phyloP scores from a whole-genome alignment of 768 basidiomycete genomes.

The Arthromyces matolae region DNA sequence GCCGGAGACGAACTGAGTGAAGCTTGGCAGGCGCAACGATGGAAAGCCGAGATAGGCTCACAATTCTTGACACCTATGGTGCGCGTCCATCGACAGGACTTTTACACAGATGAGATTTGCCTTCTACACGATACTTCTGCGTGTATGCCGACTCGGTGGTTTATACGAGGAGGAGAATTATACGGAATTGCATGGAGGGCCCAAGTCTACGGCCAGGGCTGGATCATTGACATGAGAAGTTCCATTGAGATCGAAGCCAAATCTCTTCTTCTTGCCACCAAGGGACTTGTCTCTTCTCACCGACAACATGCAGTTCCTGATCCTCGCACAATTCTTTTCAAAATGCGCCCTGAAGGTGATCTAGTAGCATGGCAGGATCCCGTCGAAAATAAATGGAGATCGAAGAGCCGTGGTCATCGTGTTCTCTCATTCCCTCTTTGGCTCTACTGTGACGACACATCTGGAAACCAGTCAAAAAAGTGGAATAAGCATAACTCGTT shows the following conservation, averaged over 20 bases:
- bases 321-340: too few species aligned
- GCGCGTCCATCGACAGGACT: background rate
- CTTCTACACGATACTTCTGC: background rate
- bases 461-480: slow-evolving; percentile 31
- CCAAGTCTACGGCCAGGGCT: background rate
- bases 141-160: background rate
- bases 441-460: slow-evolving; percentile 16
- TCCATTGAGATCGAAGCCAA: too few species aligned
- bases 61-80: background rate
- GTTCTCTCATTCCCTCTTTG: background rate
- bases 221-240: background rate
- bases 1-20: slow-evolving; percentile 17
- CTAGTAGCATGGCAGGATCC: background rate
- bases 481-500: slow-evolving; percentile 34
- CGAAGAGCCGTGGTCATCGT: background rate
- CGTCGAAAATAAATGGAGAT: background rate
- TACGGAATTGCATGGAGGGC: background rate
- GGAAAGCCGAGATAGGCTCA: slow-evolving; percentile 26
- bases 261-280: too few species aligned
- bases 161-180: background rate
- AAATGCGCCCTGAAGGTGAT: too few species aligned
- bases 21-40: slow-evolving; percentile 18
- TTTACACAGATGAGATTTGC: background rate
- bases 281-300: too few species aligned
- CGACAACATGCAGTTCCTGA: too few species aligned